Evolutionary conservation across 352 stramenopile genomes (phyloP).

Genomic region (Phytophthora meadii): DNA sequence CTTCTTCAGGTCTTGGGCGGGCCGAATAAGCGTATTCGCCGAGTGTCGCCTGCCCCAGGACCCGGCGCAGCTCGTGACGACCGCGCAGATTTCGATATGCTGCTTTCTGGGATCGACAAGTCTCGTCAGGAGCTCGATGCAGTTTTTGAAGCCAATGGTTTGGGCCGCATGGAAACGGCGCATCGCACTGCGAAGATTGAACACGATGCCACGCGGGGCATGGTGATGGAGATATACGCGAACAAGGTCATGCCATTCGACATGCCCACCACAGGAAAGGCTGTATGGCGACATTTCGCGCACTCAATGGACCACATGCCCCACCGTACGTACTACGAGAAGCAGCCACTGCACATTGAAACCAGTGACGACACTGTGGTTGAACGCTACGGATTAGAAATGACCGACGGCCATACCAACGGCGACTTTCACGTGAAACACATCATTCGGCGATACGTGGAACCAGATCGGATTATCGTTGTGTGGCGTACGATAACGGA

Average conservation of each 20-base stretch:
- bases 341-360: conserved; percentile 46
- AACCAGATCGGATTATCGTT: conserved; percentile 42
- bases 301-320: conserved; percentile 48
- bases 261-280: conserved; percentile 38
- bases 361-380: conserved; percentile 41
- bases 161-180: conserved; percentile 38
- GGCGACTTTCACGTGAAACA: conserved; percentile 45
- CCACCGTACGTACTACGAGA: conserved; percentile 45
- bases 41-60: conserved; percentile 21
- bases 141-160: conserved; percentile 46
- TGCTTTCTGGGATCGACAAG: conserved; percentile 41
- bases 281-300: conserved; percentile 46
- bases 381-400: conserved; percentile 43
- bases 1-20: conserved; percentile 34
- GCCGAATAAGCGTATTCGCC: conserved; percentile 35
- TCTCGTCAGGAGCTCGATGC: conserved; percentile 38
- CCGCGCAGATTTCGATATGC: conserved; percentile 34
- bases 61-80: conserved; percentile 30
- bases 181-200: conserved; percentile 43
- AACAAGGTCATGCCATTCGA: conserved; percentile 49
- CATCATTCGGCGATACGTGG: conserved; percentile 43
- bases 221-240: conserved; percentile 51
- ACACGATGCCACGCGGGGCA: conserved; percentile 38
- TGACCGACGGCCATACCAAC: conserved; percentile 41
- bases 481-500: conserved; percentile 50